Evolutionary conservation across 768 basidiomycete genomes (phyloP).

Genomic region (Mrakia blollopis): DNA sequence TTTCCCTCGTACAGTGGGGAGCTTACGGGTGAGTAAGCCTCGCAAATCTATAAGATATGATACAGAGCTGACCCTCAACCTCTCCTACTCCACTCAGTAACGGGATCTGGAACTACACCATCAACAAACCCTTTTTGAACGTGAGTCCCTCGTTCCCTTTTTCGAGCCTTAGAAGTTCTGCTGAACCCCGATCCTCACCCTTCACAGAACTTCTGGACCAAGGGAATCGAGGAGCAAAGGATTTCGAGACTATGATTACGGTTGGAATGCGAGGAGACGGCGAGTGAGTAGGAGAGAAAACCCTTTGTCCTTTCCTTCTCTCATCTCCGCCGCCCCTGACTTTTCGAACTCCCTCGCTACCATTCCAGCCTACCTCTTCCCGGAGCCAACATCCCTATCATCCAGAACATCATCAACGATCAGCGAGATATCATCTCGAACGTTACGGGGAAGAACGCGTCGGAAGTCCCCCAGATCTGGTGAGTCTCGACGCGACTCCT

Average conservation of each 20-base stretch:
- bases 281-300: constrained; percentile 41
- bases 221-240: constrained; percentile 57
- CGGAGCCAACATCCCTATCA: constrained; percentile 37
- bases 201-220: constrained; percentile 53
- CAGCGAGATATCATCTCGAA: constrained; percentile 59
- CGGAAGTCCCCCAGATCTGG: constrained; percentile 55
- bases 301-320: background rate
- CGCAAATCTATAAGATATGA: no score
- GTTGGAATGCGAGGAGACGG: constrained; percentile 64
- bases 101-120: constrained; percentile 61
- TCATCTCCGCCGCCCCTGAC: background rate
- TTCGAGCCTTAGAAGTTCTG: background rate
- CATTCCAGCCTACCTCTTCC: constrained; percentile 33
- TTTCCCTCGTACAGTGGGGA: no score
- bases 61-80: no score
- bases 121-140: constrained; percentile 56
- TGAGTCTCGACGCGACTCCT: constrained; percentile 55
- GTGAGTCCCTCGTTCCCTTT: constrained; percentile 4
- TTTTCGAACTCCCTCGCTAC: background rate
- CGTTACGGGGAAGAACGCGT: constrained; percentile 46
- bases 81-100: constrained; percentile 39
- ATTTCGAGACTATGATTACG: constrained; percentile 61
- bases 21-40: no score
- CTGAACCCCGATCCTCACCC: background rate
- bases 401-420: constrained; percentile 52